Base-by-base conservation (phyloP, 257 asterid species). In the Leptodermis oblonga region DNA sequence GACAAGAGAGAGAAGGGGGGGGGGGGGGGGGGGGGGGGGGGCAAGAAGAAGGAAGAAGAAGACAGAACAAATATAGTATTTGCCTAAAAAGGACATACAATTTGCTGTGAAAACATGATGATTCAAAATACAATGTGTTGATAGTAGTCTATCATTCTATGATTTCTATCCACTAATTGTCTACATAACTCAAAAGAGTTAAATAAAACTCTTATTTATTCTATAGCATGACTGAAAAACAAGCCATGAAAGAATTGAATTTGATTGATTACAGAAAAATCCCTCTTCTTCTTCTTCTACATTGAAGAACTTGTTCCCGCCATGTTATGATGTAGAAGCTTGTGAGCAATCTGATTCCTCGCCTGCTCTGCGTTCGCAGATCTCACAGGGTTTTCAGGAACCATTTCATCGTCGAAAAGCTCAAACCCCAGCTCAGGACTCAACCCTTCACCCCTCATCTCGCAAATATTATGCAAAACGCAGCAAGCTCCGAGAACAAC, bases 401-500 rank as follows among this genome's bases (percentile, higher is more conserved):
- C 43, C 37, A 76, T 72, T 28, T 81, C 81, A 78, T 92, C 98
- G 12, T 92, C 97, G 42, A 82, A 82, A 52, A 84, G 60, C 58
- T 87, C 89, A 42, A 87, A 82, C 77, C 86, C 77, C 77, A 84
- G 61, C 18, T 90, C 95, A 15, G 75, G 59, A 41, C 70, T 68
- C 71, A 92, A 13, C 43, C 74, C 90, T 36, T 92, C 97, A 3
- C 76, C 71, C 26, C 80, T 78, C 74, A 81, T 84, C 82, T 90
- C 98, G 70, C 98, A 92, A 14, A 92, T 76, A 22, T 92, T 92
- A 51, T 92, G 95, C 82, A 92, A 59, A 4, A 88, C 95, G 67
- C 96, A 92, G 54, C 97, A 90, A 1, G 98, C 98, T 2, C 90
- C 94, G 9, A 92, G 86, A 1, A 92, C 87, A 31, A 86, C 80